A percentile compares a stretch with the other conserved stretches of the same genome.
phyloP scores from a whole-genome alignment of 139 green algal species.

The Edaphochlamys debaryana region DNA sequence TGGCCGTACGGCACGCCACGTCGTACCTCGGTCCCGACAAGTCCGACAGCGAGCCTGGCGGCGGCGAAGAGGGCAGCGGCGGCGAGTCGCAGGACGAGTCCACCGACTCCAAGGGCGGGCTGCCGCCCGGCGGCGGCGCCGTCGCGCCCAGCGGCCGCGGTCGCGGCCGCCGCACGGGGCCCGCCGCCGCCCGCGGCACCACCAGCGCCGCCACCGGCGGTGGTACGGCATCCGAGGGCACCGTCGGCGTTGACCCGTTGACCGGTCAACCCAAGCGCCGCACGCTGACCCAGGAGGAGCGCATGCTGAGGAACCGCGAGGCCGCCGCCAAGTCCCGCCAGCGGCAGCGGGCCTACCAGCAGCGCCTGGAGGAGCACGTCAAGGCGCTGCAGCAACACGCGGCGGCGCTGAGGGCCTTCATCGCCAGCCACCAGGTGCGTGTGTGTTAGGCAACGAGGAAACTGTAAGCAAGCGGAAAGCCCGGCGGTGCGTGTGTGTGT shows the following conservation, averaged over 20 bases:
- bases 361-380: conserved; percentile 7
- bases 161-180: neutral
- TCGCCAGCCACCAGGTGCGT: neutral
- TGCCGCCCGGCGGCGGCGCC: too few relatives aligned
- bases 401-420: neutral
- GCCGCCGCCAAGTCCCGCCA: conserved; percentile 19
- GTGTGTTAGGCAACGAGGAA: too few relatives aligned
- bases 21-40: neutral
- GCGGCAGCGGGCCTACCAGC: conserved; percentile 9
- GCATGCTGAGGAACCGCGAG: conserved; percentile 20
- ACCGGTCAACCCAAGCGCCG: neutral
- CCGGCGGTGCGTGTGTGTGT: too few relatives aligned
- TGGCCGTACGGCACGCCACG: too few relatives aligned
- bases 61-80: neutral
- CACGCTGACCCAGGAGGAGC: conserved; percentile 16
- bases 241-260: neutral
- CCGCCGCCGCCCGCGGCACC: neutral
- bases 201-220: too few relatives aligned
- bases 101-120: neutral
- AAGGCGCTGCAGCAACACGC: conserved; percentile 16
- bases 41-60: neutral
- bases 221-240: neutral
- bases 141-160: neutral
- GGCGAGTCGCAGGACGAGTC: neutral
- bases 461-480: too few relatives aligned